Percentiles rank a stretch among this genome's conserved stretches.
Evolutionary conservation across 2,329 filamentous ascomycete species (phyloP).

Genomic region (Pyrenophora seminiperda): DNA sequence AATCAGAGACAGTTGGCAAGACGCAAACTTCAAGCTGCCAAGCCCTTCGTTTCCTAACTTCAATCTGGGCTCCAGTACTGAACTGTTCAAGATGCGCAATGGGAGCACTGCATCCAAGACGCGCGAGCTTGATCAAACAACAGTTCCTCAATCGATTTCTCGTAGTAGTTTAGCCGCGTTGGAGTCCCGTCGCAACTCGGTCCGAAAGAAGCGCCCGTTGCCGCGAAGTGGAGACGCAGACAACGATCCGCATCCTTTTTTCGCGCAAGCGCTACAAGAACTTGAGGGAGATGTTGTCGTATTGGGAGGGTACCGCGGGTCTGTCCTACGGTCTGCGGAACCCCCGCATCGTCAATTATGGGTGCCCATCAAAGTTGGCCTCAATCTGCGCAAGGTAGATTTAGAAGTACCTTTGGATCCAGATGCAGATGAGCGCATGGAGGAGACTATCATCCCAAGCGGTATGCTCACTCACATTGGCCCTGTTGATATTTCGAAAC

Average conservation of each 20-base stretch:
- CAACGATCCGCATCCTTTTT: constrained; percentile 56
- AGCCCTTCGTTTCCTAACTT: constrained; percentile 62
- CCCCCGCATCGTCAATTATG: constrained; percentile 85
- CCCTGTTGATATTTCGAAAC: constrained; percentile 84
- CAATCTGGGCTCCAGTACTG: constrained; percentile 41
- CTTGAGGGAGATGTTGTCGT: constrained; percentile 85
- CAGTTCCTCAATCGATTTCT: constrained; percentile 24
- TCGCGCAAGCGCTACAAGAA: constrained; percentile 63
- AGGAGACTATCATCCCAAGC: constrained; percentile 79
- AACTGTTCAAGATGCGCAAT: constrained; percentile 32
- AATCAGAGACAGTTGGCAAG: constrained; percentile 83
- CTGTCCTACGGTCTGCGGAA: constrained; percentile 82
- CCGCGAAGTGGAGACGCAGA: constrained; percentile 26
- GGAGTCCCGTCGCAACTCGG: constrained; percentile 21
- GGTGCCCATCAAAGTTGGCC: constrained; percentile 90
- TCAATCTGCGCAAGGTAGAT: constrained; percentile 90
- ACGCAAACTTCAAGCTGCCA: constrained; percentile 73
- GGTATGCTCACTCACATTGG: constrained; percentile 93
- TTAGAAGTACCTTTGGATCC: constrained; percentile 81
- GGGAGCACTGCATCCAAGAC: constrained; percentile 17
- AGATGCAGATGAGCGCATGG: constrained; percentile 83
- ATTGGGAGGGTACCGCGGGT: constrained; percentile 88
- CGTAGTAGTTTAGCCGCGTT: constrained; percentile 24
- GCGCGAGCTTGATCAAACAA: constrained; percentile 17
- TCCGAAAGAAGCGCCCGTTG: constrained; percentile 17